A percentile compares a stretch with the other conserved stretches of the same genome.
Evolutionary conservation across 805 yeast species (phyloP).

Genomic region (Ogataea naganishii): DNA sequence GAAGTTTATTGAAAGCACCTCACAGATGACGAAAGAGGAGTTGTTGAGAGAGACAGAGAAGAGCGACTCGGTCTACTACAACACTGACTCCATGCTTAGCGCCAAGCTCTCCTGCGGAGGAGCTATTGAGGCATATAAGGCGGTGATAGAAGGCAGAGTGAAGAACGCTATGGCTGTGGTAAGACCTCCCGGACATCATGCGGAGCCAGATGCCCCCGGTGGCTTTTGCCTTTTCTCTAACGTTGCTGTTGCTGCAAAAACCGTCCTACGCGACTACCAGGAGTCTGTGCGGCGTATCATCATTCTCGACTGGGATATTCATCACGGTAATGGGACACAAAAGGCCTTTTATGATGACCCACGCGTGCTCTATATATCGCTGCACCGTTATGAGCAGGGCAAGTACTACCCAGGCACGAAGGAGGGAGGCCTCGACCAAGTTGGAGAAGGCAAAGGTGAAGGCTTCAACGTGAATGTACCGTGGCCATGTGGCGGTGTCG

Average conservation of each 20-base stretch:
- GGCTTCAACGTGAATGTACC: slow-evolving; percentile 90
- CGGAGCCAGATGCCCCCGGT: slow-evolving; percentile 95
- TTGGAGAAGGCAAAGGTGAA: slow-evolving; percentile 79
- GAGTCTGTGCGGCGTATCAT: slow-evolving; percentile 80
- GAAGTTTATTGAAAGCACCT: slow-evolving; percentile 65
- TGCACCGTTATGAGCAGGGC: slow-evolving; percentile 90
- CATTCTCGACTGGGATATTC: slow-evolving; percentile 96
- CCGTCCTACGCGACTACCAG: slow-evolving; percentile 73
- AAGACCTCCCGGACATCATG: slow-evolving; percentile 99
- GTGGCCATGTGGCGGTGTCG: slow-evolving; percentile 87
- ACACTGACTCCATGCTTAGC: slow-evolving; percentile 78
- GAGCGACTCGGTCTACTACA: slow-evolving; percentile 93
- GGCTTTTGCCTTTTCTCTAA: slow-evolving; percentile 95
- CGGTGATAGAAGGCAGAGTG: slow-evolving; percentile 88
- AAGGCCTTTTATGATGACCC: slow-evolving; percentile 85
- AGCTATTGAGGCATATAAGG: slow-evolving; percentile 90
- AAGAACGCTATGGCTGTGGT: slow-evolving; percentile 91
- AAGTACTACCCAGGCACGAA: slow-evolving; percentile 90
- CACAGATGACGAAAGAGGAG: slow-evolving; percentile 66
- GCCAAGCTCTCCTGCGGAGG: slow-evolving; percentile 96
- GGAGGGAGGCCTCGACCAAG: slow-evolving; percentile 72
- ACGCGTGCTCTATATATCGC: slow-evolving; percentile 79
- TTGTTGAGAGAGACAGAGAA: slow-evolving; percentile 75
- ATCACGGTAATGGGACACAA: slow-evolving; percentile 98
- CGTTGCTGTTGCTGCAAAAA: slow-evolving; percentile 94